These are phyloP conservation scores for Trichocladium antarcticum DNA, from an alignment of 495 filamentous ascomycete species.

Conservation along the genomic window DNA sequence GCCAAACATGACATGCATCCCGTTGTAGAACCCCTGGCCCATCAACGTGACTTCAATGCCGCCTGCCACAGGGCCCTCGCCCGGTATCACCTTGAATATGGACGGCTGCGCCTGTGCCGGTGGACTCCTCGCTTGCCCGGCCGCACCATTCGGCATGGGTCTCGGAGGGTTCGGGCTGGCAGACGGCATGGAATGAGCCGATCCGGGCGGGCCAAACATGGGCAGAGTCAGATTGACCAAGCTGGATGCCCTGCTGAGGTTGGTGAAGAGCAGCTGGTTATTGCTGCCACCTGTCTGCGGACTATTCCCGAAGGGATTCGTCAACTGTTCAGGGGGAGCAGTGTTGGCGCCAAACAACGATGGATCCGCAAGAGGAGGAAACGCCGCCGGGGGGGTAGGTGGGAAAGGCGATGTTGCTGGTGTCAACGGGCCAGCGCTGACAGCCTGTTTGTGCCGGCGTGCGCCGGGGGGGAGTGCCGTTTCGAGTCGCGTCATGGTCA, in stretches of 20 bases:
- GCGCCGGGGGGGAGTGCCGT: constrained; percentile 30
- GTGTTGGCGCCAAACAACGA: constrained; percentile 17
- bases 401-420: constrained; percentile 34
- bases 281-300: constrained; percentile 55
- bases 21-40: constrained; percentile 66
- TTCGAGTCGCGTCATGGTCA: constrained; percentile 73
- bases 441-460: constrained; percentile 22
- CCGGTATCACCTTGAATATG: constrained; percentile 59
- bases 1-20: constrained; percentile 80
- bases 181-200: constrained; percentile 46
- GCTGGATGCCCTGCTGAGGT: constrained; percentile 42
- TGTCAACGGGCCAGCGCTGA: constrained; percentile 29
- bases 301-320: constrained; percentile 43
- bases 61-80: constrained; percentile 67
- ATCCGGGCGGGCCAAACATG: constrained; percentile 55
- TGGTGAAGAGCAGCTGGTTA: constrained; percentile 38
- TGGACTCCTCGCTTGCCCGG: neutral
- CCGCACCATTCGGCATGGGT: constrained; percentile 27
- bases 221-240: constrained; percentile 46
- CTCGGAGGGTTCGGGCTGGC: constrained; percentile 39
- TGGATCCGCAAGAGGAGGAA: constrained; percentile 29
- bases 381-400: constrained; percentile 26
- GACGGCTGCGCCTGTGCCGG: neutral
- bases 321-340: constrained; percentile 13
- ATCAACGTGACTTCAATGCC: constrained; percentile 78